Conservation (phyloP, 306 rosid species). For the Cucumis melo region DNA sequence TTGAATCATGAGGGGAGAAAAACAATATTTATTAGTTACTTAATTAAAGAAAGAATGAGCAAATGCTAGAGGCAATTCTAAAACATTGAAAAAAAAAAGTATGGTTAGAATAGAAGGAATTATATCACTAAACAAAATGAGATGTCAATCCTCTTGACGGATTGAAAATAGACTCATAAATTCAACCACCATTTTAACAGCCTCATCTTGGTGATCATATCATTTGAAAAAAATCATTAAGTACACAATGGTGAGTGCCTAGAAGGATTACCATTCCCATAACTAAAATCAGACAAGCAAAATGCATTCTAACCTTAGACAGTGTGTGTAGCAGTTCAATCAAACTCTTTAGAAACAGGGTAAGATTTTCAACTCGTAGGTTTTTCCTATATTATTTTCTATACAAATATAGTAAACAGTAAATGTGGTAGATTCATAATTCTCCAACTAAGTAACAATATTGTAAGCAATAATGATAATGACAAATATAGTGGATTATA, state of each 20-base stretch:
- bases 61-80: too few relatives aligned
- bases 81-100: background rate
- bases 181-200: slow-evolving; percentile 66
- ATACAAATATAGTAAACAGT: too few relatives aligned
- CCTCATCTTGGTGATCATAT: slow-evolving; percentile 57
- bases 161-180: slow-evolving; percentile 80
- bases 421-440: too few relatives aligned
- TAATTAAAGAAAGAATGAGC: too few relatives aligned
- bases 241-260: slow-evolving; percentile 5
- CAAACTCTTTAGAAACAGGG: slow-evolving; percentile 52
- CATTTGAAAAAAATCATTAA: slow-evolving; percentile 6
- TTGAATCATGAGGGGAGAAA: too few relatives aligned
- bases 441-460: too few relatives aligned
- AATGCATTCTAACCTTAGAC: slow-evolving; percentile 52
- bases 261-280: slow-evolving; percentile 5
- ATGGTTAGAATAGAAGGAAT: background rate
- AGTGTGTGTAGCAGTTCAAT: slow-evolving; percentile 45
- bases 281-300: background rate
- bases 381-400: slow-evolving; percentile 47
- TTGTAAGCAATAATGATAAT: too few relatives aligned
- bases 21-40: too few relatives aligned
- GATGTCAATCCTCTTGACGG: slow-evolving; percentile 56
- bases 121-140: background rate
- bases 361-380: slow-evolving; percentile 63
- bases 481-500: too few relatives aligned